A percentile compares a stretch with the other conserved stretches of the same genome.
Evolutionary conservation across 1,284 basidiomycete species (phyloP).

Genomic region (Irpex sp.): DNA sequence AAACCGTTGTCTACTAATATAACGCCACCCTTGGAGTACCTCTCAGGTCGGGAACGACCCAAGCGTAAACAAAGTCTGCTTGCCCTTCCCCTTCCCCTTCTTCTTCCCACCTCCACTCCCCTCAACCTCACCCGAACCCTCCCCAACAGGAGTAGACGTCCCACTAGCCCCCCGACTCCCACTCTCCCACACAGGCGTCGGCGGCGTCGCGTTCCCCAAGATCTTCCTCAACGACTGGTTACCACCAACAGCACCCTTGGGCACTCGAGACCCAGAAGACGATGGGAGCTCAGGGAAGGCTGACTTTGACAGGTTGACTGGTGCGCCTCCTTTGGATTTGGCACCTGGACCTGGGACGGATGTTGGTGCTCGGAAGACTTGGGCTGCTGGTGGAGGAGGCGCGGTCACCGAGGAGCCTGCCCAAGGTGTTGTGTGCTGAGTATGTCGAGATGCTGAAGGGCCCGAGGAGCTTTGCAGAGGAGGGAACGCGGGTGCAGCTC

Average conservation of each 20-base stretch:
- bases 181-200: conserved; percentile 49
- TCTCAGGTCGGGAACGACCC: conserved; percentile 53
- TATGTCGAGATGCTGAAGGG: conserved; percentile 33
- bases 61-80: conserved; percentile 74
- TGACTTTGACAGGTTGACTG: conserved; percentile 45
- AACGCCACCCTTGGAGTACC: background rate
- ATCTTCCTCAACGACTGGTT: conserved; percentile 70
- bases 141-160: conserved; percentile 31
- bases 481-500: conserved; percentile 11
- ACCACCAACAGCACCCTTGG: conserved; percentile 52
- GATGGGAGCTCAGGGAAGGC: conserved; percentile 72
- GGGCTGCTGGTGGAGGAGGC: conserved; percentile 12
- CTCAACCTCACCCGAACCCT: conserved; percentile 11
- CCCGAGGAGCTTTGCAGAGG: conserved; percentile 18
- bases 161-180: conserved; percentile 61
- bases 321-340: conserved; percentile 25
- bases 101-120: conserved; percentile 39
- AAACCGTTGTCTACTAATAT: background rate
- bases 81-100: conserved; percentile 79
- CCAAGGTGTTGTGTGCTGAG: conserved; percentile 56
- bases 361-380: conserved; percentile 17
- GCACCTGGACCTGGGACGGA: conserved; percentile 25
- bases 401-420: conserved; percentile 27
- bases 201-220: conserved; percentile 46
- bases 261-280: conserved; percentile 29